Conservation (phyloP, 441 rosid genomes). For the Pelargonium australe region DNA sequence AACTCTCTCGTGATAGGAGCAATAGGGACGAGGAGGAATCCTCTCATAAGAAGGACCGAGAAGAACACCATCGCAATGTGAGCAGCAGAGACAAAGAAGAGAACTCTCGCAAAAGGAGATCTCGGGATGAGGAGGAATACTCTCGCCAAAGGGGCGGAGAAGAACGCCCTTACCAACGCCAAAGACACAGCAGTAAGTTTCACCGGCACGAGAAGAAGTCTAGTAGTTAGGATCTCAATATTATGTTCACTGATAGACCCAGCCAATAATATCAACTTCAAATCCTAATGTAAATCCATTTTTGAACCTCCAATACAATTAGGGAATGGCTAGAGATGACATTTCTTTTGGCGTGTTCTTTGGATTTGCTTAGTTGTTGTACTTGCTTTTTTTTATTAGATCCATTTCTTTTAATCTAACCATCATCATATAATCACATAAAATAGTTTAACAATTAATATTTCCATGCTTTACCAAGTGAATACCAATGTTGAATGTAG, state of each 20-base stretch:
- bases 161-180: conserved; percentile 10
- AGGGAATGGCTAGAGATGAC: too few relatives aligned
- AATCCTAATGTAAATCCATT: background rate
- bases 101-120: conserved; percentile 23
- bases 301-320: background rate
- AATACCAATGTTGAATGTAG: background rate
- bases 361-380: too few relatives aligned
- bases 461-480: too few relatives aligned
- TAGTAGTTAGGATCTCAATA: conserved; percentile 15
- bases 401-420: too few relatives aligned
- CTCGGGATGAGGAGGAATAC: conserved; percentile 28
- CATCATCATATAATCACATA: too few relatives aligned
- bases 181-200: conserved; percentile 18
- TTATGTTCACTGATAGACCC: conserved; percentile 6
- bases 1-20: conserved; percentile 12
- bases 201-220: conserved; percentile 22
- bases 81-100: conserved; percentile 33
- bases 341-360: too few relatives aligned
- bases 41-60: conserved; percentile 8
- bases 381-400: too few relatives aligned
- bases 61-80: conserved; percentile 23
- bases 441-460: too few relatives aligned
- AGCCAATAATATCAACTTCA: background rate
- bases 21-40: conserved; percentile 17
- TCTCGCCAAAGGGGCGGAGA: background rate